Conservation (phyloP, 2,329 filamentous ascomycete genomes). For the Fusarium stilboides region DNA sequence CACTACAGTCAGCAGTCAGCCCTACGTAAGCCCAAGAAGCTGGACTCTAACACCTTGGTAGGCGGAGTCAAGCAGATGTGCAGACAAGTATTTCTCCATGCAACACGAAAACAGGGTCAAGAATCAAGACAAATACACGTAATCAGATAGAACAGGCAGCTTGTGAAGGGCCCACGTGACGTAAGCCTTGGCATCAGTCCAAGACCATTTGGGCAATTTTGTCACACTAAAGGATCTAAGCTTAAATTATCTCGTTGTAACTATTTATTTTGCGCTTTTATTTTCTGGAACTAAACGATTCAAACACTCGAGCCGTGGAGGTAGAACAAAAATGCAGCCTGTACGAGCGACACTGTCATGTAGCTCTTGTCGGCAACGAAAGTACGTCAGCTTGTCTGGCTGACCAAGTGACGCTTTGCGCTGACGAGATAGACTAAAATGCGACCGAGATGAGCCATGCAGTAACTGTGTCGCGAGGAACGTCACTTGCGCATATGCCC, state of each 20-base stretch:
- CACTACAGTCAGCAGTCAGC: too few species aligned
- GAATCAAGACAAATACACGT: background rate
- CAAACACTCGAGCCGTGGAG: too few species aligned
- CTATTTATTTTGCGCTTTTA: too few species aligned
- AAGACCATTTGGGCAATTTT: background rate
- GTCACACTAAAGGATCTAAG: constrained; percentile 16
- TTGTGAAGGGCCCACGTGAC: constrained; percentile 17
- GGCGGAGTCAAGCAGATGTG: too few species aligned
- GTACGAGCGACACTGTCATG: constrained; percentile 24
- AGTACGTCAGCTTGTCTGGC: background rate
- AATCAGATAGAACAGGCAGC: constrained; percentile 9
- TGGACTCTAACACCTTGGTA: too few species aligned
- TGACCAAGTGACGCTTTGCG: background rate
- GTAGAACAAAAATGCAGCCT: constrained; percentile 4
- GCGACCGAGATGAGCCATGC: constrained; percentile 42
- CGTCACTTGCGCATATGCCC: constrained; percentile 33
- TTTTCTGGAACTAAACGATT: background rate
- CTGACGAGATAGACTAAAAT: constrained; percentile 33
- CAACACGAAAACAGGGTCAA: too few species aligned
- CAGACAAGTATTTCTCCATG: too few species aligned
- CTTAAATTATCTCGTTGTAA: constrained; percentile 25
- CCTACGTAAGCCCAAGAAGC: too few species aligned
- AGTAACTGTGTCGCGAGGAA: constrained; percentile 40
- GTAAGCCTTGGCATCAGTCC: constrained; percentile 6
- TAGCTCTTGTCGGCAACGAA: constrained; percentile 30